Percentiles rank a stretch among this genome's conserved stretches.
Conservation (phyloP, 345 rosid genomes). For the Cardamine resedifolia region DNA sequence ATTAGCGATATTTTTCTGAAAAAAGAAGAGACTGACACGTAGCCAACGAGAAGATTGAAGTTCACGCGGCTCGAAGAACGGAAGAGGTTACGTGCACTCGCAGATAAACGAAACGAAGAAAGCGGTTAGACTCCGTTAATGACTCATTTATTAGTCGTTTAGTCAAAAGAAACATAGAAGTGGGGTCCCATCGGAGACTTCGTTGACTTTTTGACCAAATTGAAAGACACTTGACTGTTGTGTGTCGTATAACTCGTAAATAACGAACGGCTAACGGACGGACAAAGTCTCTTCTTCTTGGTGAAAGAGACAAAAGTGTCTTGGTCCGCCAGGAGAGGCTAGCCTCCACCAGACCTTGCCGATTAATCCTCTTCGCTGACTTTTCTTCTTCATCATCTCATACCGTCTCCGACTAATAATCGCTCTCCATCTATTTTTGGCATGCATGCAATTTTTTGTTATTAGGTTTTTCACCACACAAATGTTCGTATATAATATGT, state of each 20-base stretch:
- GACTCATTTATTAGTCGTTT: slow-evolving; percentile 8
- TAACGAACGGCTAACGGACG: slow-evolving; percentile 18
- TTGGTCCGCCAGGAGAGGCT: background rate
- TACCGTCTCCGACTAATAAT: background rate
- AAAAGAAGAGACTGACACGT: slow-evolving; percentile 5
- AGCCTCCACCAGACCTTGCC: background rate
- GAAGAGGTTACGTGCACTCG: slow-evolving; percentile 20
- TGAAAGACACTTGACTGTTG: slow-evolving; percentile 10
- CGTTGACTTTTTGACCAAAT: background rate
- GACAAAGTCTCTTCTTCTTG: background rate
- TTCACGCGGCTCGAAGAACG: slow-evolving; percentile 22
- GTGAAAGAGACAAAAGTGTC: background rate
- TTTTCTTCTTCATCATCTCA: background rate
- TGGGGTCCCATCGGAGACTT: slow-evolving; percentile 22
- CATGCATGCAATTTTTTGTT: background rate
- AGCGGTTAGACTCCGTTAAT: slow-evolving; percentile 20
- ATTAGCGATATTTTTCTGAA: background rate
- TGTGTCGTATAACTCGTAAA: too few relatives aligned
- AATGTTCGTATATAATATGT: slow-evolving; percentile 4
- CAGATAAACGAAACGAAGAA: slow-evolving; percentile 11
- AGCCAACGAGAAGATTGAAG: background rate
- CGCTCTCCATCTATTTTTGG: background rate
- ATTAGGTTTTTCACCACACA: background rate
- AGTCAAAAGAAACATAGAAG: slow-evolving; percentile 14
- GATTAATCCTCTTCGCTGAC: background rate